These are phyloP conservation scores for Fusarium verticillioides DNA, from an alignment of 2,329 filamentous ascomycete species.

Conservation along the genomic window DNA sequence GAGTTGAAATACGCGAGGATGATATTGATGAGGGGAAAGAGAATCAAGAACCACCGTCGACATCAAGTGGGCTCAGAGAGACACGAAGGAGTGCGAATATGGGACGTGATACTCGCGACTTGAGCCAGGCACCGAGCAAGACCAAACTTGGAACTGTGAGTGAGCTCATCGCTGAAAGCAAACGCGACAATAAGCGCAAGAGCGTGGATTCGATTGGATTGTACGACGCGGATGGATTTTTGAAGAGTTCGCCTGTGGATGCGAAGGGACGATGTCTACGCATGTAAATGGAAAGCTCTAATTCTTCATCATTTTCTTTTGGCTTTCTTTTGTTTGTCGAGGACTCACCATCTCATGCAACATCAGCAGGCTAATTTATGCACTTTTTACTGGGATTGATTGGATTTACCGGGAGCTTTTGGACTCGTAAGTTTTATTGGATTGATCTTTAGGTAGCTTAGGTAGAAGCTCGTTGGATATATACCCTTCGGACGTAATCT, in stretches of 20 bases:
- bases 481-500: conserved; percentile 41
- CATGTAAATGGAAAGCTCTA: conserved; percentile 40
- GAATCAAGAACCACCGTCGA: conserved; percentile 36
- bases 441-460: conserved; percentile 22
- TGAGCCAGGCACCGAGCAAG: conserved; percentile 22
- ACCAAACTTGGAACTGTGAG: conserved; percentile 43
- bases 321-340: conserved; percentile 23
- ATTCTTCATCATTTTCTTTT: neutral
- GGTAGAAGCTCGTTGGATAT: conserved; percentile 35
- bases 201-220: conserved; percentile 56
- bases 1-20: conserved; percentile 37
- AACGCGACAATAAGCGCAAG: conserved; percentile 34
- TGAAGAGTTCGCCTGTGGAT: conserved; percentile 56
- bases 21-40: conserved; percentile 44
- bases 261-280: conserved; percentile 41
- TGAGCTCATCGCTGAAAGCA: conserved; percentile 41
- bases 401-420: neutral
- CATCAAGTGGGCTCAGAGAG: conserved; percentile 27
- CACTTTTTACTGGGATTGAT: conserved; percentile 11
- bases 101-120: conserved; percentile 37
- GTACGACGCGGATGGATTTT: conserved; percentile 60
- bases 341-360: conserved; percentile 6
- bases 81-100: conserved; percentile 34
- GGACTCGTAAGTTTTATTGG: neutral
- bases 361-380: conserved; percentile 15